Conservation (phyloP, 768 basidiomycete species). For the Amyloporia xantha region DNA sequence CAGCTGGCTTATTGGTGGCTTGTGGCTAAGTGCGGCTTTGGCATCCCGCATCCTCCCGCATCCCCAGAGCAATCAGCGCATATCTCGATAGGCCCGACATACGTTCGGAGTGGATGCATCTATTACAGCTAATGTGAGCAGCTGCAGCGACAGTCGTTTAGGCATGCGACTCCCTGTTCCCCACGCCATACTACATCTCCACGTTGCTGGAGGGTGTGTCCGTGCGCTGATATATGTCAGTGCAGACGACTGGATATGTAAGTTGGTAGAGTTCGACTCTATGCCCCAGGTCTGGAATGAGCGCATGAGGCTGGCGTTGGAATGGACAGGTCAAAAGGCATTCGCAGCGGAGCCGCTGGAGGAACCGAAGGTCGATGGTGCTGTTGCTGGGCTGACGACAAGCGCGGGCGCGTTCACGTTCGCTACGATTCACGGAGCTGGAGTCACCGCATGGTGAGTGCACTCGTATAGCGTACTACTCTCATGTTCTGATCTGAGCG, state of each 20-base stretch:
- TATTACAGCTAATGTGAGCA: constrained; percentile 31
- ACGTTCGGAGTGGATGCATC: constrained; percentile 62
- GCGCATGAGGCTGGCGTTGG: constrained; percentile 48
- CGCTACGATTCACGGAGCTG: constrained; percentile 57
- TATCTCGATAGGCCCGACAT: constrained; percentile 59
- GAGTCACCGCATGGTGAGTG: constrained; percentile 67
- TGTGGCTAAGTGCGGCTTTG: too few species aligned
- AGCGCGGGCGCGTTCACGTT: constrained; percentile 52
- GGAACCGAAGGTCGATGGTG: constrained; percentile 50
- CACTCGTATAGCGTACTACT: too few species aligned
- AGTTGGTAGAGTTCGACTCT: constrained; percentile 33
- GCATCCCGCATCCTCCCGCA: too few species aligned
- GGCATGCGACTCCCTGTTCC: constrained; percentile 34
- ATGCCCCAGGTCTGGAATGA: constrained; percentile 44
- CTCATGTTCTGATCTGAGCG: too few species aligned
- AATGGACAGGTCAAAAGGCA: constrained; percentile 51
- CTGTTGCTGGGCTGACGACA: constrained; percentile 47
- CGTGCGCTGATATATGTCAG: constrained; percentile 49
- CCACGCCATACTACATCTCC: constrained; percentile 36
- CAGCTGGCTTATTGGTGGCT: background rate
- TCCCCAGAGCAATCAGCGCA: constrained; percentile 41
- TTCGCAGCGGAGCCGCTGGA: constrained; percentile 38
- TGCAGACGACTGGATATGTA: constrained; percentile 50
- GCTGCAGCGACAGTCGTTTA: constrained; percentile 33
- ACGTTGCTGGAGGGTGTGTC: constrained; percentile 50